Evolutionary conservation across 2,329 filamentous ascomycete genomes (phyloP).

Genomic region (Dactylellina sp.): DNA sequence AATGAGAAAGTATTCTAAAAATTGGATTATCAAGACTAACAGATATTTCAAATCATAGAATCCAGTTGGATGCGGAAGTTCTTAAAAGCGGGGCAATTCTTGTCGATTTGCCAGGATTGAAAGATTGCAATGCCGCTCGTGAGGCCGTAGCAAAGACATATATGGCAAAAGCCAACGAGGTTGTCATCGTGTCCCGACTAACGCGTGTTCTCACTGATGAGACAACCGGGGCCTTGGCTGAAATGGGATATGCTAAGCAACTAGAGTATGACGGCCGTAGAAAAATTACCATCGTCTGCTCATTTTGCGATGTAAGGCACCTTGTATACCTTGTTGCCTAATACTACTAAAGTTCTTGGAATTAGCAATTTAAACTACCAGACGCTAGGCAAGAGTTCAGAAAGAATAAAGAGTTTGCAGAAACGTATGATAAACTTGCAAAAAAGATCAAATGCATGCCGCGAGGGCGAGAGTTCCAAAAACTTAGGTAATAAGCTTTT

Average conservation of each 20-base stretch:
- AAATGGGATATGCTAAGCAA: constrained; percentile 44
- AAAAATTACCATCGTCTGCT: constrained; percentile 41
- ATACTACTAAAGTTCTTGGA: not conserved
- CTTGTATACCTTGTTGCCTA: too few species aligned
- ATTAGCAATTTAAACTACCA: constrained; percentile 22
- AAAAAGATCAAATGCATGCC: constrained; percentile 11
- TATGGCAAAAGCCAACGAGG: constrained; percentile 35
- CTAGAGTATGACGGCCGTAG: constrained; percentile 30
- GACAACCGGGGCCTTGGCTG: constrained; percentile 19
- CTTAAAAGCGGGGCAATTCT: constrained; percentile 25
- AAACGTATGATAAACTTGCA: constrained; percentile 12
- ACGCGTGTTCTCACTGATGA: constrained; percentile 30
- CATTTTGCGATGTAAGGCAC: constrained; percentile 45
- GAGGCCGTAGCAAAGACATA: constrained; percentile 28
- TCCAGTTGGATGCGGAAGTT: constrained; percentile 35
- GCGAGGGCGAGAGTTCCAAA: not conserved
- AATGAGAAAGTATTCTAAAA: not conserved
- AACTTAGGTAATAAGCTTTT: constrained; percentile 4
- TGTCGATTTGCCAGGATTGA: constrained; percentile 40
- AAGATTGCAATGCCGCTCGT: constrained; percentile 45
- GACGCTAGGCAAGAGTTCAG: constrained; percentile 37
- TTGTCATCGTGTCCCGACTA: constrained; percentile 38
- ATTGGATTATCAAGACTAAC: constrained; percentile 8
- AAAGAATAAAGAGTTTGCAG: constrained; percentile 21
- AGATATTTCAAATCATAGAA: constrained; percentile 2